Evolutionary conservation across 2,329 filamentous ascomycete species (phyloP), one percentile per base, ranked within the genome.

Genomic region (Trichoderma endophyticum): DNA sequence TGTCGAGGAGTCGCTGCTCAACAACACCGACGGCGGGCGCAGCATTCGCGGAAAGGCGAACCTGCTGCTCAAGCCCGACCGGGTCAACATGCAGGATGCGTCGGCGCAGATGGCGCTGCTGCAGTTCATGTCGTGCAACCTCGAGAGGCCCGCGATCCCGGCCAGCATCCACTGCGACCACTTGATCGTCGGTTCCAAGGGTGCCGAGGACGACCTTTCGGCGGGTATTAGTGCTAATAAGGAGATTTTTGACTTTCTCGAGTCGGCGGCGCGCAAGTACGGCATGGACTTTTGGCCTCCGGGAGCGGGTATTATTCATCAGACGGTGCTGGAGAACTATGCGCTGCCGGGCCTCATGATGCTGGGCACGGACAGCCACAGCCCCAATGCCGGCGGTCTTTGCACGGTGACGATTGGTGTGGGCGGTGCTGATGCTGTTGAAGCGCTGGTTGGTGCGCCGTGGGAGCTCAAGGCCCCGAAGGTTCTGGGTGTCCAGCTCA

Each of bases 81-180:
- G 96, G 68, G 96, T 98, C 77, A 97, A 97, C 75, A 99, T 99
- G 96, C 96, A 99, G 84, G 96, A 99, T 85, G 96, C 96, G 15
- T 97, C 94, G 34, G 96, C 96, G 6, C 96, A 99, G 85, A 99
- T 99, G 96, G 96, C 96, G 2, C 86, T 99, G 75, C 85, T 99
- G 77, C 96, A 99, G 83, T 99, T 99, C 87, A 99, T 99, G 95
- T 93, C 93, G 32, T 99, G 96, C 82, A 93, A 94, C 70, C 87
- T 99, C 69, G 92, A 92, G 32, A 90, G 90, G 73, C 97, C 96
- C 2, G 95, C 95, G 11, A 95, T 99, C 64, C 96, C 96, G 12
- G 95, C 96, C 63, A 98, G 95, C 81, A 98, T 98, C 77, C 96
- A 99, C 85, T 99, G 96, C 83, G 96, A 99, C 84, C 96, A 99